Base-by-base conservation (phyloP, 2,329 filamentous ascomycete genomes). In the Pseudocercospora macadamiae region DNA sequence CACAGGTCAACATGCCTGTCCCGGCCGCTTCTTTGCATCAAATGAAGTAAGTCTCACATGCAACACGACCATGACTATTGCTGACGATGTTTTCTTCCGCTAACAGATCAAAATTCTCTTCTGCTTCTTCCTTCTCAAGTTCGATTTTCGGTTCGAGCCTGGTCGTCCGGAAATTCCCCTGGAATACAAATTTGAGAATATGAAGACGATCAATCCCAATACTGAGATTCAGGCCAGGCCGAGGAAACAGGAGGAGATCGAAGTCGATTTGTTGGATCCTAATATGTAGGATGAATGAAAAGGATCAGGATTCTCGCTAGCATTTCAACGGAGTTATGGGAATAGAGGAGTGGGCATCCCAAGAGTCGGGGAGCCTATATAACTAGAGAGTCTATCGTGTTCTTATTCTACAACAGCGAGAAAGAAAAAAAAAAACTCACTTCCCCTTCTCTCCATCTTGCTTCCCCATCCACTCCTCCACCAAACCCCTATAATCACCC, bases 81-180 rank as follows among this genome's bases (percentile, higher is more conserved):
- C 10, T 21, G 3, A 10, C 8, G 18, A 3, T 2, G 21, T 45
- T 12, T n/a, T 4, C 3, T 25, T 25, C 7, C 14, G 19, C n/a
- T 25, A 6, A 23, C 9, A 45, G 32, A 67, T 74, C 36, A 75
- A 75, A 55, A 66, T 75, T 23, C 58, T 68, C 1, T 45, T 76
- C n/a, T 65, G 60, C n/a, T 66, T 70, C 55, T 52, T 75, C 14
- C 61, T 74, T 16, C 44, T 72, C 14, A 66, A 71, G 34, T 75
- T 73, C 57, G 73, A 75, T 53, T 54, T 21, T 14, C 14, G 39
- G 3, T 45, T 53, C 18, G 42, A 36, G 12, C 42, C 49, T 1
- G 49, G 55, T 36, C n/a, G n/a, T n/a, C 26, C 45, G 3, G 32
- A 26, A 23, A 16, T 32, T 14, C 21, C 30, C 8, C 21, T 25